phyloP scores from a whole-genome alignment of 352 stramenopile species.

The Pythium phragmitis region DNA sequence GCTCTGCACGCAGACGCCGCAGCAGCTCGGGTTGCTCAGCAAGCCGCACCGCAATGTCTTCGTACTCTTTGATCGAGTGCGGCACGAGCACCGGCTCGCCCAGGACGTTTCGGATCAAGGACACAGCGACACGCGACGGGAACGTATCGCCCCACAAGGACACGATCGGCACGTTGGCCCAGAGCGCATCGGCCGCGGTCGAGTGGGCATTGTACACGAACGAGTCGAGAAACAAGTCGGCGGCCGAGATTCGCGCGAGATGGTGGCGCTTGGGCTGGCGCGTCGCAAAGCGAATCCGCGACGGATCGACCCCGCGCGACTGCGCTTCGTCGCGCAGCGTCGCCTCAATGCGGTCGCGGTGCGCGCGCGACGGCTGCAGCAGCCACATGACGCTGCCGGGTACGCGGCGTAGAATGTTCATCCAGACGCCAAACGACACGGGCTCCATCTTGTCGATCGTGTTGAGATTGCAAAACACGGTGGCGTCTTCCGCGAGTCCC shows the following conservation, averaged over 20 bases:
- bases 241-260: constrained; percentile 69
- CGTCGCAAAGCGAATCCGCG: constrained; percentile 71
- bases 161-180: constrained; percentile 87
- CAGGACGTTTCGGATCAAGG: constrained; percentile 48
- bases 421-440: constrained; percentile 85
- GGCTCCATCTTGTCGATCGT: constrained; percentile 94
- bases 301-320: constrained; percentile 54
- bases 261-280: constrained; percentile 67
- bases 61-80: constrained; percentile 69
- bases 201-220: constrained; percentile 96
- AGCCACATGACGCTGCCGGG: constrained; percentile 88
- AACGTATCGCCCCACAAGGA: constrained; percentile 81
- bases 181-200: constrained; percentile 90
- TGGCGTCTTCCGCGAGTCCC: constrained; percentile 29
- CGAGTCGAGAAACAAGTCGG: constrained; percentile 95
- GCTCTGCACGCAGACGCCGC: constrained; percentile 27
- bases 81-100: constrained; percentile 34
- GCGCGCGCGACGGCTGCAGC: constrained; percentile 37
- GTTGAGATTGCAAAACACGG: constrained; percentile 93
- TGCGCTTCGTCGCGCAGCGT: constrained; percentile 62
- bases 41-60: constrained; percentile 57
- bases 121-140: constrained; percentile 64
- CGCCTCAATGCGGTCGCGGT: constrained; percentile 28
- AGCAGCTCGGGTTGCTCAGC: constrained; percentile 29
- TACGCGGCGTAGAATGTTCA: constrained; percentile 84